A percentile compares a stretch with the other conserved stretches of the same genome.
These are phyloP conservation scores for Trichoderma afroharzianum DNA, from an alignment of 2,329 filamentous ascomycete genomes.

Conservation along the genomic window DNA sequence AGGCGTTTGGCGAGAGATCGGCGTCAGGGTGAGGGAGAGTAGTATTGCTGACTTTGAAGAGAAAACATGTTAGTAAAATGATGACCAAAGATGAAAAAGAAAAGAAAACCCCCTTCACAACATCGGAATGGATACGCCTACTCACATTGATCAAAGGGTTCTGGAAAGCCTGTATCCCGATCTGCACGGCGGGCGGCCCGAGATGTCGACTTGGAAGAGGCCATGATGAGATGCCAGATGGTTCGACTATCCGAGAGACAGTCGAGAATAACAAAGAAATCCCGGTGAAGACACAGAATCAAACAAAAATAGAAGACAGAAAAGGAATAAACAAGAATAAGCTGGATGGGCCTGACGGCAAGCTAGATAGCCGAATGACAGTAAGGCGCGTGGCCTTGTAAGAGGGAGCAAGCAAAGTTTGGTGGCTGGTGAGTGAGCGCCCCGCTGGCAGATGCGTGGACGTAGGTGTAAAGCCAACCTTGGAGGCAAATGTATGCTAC, in stretches of 20 bases:
- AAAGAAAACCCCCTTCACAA: neutral
- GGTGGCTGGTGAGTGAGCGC: constrained; percentile 14
- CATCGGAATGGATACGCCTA: constrained; percentile 7
- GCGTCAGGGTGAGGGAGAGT: constrained; percentile 61
- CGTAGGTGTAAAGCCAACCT: neutral
- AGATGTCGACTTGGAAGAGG: constrained; percentile 11
- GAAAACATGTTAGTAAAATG: neutral
- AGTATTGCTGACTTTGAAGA: constrained; percentile 49
- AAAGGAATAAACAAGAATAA: neutral
- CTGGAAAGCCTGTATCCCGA: constrained; percentile 51
- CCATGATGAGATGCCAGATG: neutral
- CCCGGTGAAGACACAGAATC: neutral
- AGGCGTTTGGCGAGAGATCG: constrained; percentile 53
- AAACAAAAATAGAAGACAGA: neutral
- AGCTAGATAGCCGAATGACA: constrained; percentile 9
- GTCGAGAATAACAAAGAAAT: neutral
- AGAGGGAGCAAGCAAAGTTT: constrained; percentile 10
- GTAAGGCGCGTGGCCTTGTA: constrained; percentile 12
- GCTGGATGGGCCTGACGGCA: neutral
- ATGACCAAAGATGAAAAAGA: neutral
- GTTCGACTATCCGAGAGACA: neutral
- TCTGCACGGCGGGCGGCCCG: constrained; percentile 23
- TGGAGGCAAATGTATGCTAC: neutral
- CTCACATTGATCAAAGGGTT: constrained; percentile 47
- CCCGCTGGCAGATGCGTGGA: neutral